Evolutionary conservation across 306 rosid species (phyloP).

Genomic region (Gillenia trifoliata): DNA sequence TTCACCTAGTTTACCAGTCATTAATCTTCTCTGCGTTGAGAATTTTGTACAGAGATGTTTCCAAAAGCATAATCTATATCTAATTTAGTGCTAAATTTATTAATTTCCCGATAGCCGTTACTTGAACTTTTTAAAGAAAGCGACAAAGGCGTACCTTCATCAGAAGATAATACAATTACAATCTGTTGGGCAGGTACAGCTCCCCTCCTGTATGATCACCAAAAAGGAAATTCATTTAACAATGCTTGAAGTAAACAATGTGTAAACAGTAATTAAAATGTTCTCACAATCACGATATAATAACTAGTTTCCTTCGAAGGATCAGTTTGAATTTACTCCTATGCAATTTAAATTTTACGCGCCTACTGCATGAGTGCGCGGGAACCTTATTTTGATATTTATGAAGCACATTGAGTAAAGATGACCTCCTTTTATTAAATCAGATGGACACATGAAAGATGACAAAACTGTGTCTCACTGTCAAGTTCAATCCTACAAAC

Average conservation of each 20-base stretch:
- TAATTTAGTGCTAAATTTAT: neutral
- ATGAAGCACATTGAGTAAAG: neutral
- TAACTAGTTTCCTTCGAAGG: neutral
- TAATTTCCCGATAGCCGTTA: neutral
- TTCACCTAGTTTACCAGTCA: neutral
- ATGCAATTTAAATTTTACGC: neutral
- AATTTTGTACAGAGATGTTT: neutral
- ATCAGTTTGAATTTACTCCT: neutral
- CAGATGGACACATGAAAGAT: neutral
- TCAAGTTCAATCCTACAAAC: neutral
- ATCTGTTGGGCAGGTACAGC: neutral
- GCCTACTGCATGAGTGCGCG: neutral
- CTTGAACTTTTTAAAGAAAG: neutral
- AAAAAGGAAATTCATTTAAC: neutral
- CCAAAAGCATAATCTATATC: neutral
- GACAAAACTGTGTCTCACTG: neutral
- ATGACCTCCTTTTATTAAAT: neutral
- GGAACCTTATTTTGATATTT: neutral
- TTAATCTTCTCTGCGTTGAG: neutral
- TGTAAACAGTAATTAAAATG: neutral
- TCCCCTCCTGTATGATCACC: slow-evolving; percentile 8
- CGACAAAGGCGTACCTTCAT: neutral
- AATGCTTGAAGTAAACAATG: neutral
- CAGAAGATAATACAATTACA: neutral
- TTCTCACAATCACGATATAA: neutral